Evolutionary conservation across 2,329 filamentous ascomycete genomes (phyloP), one percentile per base, ranked within the genome.

Genomic region (Aureobasidium sp.): DNA sequence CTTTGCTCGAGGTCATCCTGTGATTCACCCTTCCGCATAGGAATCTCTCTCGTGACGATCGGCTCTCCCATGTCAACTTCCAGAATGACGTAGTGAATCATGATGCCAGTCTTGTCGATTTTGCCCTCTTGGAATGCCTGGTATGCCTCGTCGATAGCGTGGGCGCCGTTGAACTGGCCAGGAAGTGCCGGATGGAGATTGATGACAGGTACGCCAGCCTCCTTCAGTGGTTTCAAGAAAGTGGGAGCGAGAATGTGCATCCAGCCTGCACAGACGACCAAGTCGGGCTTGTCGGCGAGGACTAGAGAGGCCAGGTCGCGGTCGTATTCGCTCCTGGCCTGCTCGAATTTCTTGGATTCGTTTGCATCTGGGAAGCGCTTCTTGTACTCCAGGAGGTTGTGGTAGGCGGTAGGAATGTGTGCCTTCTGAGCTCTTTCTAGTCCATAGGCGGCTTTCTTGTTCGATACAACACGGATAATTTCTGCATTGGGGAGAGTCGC

Each of bases 211-310:
- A 93, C 79, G 0, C 81, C 81, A 0, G 79, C 83, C 14, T 73
- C 76, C 37, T 83, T 80, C 8, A 96, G 71, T 1, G 90, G 89
- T 9, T 82, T 79, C 52, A 96, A 77, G 71, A 95, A 94, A 1
- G 79, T 76, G 2, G 79, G 78, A 0, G 85, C 86, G 53, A 95
- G 82, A 62, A 95, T 87, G 72, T 94, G 87, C 90, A 95, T 95
- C 82, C 89, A 95, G 2, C 91, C 91, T 3, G 89, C 87, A 67
- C 91, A 88, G 9, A 94, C 87, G 53, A 96, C 84, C 60, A 96
- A 74, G 60, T 92, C 83, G 0, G 91, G 90, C 62, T 75, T 75
- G 65, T 87, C 82, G 5, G 75, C 72, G 27, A 93, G 77, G 58
- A 95, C 81, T 63, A 87, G 79, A 45, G 81, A 74, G 0, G 90